A percentile compares a stretch with the other conserved stretches of the same genome.
phyloP scores from a whole-genome alignment of 768 basidiomycete species.

The Boletus barrowsii region DNA sequence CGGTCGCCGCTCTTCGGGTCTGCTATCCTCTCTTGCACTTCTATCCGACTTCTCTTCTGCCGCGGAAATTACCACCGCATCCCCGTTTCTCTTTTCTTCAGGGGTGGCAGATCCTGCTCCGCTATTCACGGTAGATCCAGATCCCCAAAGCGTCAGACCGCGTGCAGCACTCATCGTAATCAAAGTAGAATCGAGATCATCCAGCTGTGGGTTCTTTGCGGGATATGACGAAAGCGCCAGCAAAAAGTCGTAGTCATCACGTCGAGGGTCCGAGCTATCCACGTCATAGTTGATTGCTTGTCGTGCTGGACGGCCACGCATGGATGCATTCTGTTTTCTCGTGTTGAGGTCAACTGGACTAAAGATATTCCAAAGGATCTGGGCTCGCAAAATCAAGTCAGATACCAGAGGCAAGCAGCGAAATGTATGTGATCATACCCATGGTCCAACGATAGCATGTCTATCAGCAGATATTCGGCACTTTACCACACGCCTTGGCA shows the following conservation, averaged over 20 bases:
- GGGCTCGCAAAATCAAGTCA: constrained; percentile 4
- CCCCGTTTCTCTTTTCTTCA: neutral
- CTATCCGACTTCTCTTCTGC: neutral
- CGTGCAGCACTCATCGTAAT: constrained; percentile 46
- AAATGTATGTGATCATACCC: constrained; percentile 40
- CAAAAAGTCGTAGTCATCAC: constrained; percentile 54
- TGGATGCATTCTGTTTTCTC: constrained; percentile 44
- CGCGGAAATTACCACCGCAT: neutral
- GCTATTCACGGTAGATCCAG: constrained; percentile 1
- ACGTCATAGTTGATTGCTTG: constrained; percentile 13
- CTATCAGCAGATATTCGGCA: constrained; percentile 48
- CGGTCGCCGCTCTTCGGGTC: neutral
- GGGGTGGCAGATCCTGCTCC: neutral
- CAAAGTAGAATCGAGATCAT: constrained; percentile 46
- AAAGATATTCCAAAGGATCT: constrained; percentile 48
- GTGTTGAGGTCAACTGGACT: constrained; percentile 34
- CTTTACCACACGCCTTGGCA: constrained; percentile 42
- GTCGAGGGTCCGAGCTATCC: constrained; percentile 19
- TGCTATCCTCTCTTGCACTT: neutral
- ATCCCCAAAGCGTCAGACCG: constrained; percentile 51
- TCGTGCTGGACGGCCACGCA: constrained; percentile 31
- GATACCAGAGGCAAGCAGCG: neutral
- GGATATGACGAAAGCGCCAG: constrained; percentile 39
- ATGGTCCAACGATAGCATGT: constrained; percentile 50
- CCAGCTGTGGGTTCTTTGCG: constrained; percentile 39